These are phyloP conservation scores for Trichoderma sp. DNA, from an alignment of 2,329 filamentous ascomycete genomes.

Conservation along the genomic window DNA sequence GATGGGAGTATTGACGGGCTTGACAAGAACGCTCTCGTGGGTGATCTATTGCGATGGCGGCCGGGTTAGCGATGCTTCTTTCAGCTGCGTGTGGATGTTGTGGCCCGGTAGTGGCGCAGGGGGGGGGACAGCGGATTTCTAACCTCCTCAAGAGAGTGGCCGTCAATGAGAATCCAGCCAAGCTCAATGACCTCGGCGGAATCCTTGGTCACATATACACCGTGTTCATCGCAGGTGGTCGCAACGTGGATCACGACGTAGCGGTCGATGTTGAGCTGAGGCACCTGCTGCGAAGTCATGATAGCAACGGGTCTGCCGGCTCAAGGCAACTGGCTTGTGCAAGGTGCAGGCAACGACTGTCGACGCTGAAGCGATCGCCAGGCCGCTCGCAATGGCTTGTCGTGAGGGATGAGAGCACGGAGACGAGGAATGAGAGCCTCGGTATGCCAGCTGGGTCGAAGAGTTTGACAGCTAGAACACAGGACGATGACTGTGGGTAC, in stretches of 20 bases:
- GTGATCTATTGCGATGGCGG: conserved; percentile 66
- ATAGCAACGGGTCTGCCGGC: conserved; percentile 34
- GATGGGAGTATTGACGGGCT: conserved; percentile 97
- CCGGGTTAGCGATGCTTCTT: conserved; percentile 27
- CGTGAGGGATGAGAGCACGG: conserved; percentile 33
- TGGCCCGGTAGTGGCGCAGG: conserved; percentile 24
- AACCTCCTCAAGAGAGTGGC: conserved; percentile 92
- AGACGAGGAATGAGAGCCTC: conserved; percentile 42
- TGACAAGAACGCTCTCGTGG: conserved; percentile 94
- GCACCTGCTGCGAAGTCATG: conserved; percentile 49
- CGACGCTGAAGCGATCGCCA: conserved; percentile 28
- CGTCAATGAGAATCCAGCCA: conserved; percentile 94
- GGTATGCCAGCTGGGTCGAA: conserved; percentile 44
- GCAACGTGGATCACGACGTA: conserved; percentile 98
- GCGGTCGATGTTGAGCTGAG: conserved; percentile 80
- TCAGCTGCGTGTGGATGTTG: conserved; percentile 21
- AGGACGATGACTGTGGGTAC: conserved; percentile 31
- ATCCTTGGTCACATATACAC: conserved; percentile 98
- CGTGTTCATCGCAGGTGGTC: conserved; percentile 98
- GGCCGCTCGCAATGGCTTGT: conserved; percentile 28
- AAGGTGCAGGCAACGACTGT: conserved; percentile 26
- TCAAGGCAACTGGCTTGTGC: conserved; percentile 32
- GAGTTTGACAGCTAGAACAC: conserved; percentile 30
- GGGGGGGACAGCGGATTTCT: conserved; percentile 40
- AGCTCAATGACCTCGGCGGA: conserved; percentile 99